A percentile compares a stretch with the other conserved stretches of the same genome.
Evolutionary conservation across 257 asterid species (phyloP).

Genomic region (Leptodermis oblonga): DNA sequence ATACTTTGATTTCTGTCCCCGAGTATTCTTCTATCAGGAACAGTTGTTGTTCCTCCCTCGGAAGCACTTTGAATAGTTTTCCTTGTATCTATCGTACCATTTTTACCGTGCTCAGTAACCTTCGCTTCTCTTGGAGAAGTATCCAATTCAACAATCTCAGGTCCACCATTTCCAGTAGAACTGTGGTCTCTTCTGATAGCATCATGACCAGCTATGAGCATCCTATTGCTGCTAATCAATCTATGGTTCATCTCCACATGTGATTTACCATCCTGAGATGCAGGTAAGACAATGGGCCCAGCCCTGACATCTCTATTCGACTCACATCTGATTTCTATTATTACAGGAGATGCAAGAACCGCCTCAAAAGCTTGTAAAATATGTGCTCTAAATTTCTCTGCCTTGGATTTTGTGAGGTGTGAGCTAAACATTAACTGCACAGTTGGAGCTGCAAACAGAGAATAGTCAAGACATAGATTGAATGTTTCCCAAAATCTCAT

Average conservation of each 20-base stretch:
- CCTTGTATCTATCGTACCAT: slow-evolving; percentile 14
- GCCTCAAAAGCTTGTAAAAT: slow-evolving; percentile 84
- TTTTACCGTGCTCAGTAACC: slow-evolving; percentile 7
- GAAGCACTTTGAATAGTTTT: slow-evolving; percentile 19
- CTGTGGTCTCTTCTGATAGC: slow-evolving; percentile 27
- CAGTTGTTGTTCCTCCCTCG: slow-evolving; percentile 17
- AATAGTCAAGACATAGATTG: slow-evolving; percentile 1
- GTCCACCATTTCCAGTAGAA: slow-evolving; percentile 33
- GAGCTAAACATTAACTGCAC: slow-evolving; percentile 76
- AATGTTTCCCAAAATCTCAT: not conserved
- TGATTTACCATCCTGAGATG: slow-evolving; percentile 34
- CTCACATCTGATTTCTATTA: slow-evolving; percentile 73
- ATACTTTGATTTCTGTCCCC: slow-evolving; percentile 57
- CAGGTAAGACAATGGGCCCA: slow-evolving; percentile 40
- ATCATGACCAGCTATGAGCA: slow-evolving; percentile 21
- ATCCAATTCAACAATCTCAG: slow-evolving; percentile 70
- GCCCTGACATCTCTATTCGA: slow-evolving; percentile 37
- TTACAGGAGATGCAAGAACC: slow-evolving; percentile 73
- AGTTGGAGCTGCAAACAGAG: slow-evolving; percentile 72
- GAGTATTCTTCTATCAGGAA: slow-evolving; percentile 32
- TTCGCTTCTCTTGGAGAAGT: slow-evolving; percentile 28
- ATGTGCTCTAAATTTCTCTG: slow-evolving; percentile 64
- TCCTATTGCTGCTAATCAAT: not conserved
- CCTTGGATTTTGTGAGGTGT: slow-evolving; percentile 61
- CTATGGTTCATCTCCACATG: slow-evolving; percentile 15